Evolutionary conservation across 345 rosid genomes (phyloP).

Genomic region (Pugionium cornutum): DNA sequence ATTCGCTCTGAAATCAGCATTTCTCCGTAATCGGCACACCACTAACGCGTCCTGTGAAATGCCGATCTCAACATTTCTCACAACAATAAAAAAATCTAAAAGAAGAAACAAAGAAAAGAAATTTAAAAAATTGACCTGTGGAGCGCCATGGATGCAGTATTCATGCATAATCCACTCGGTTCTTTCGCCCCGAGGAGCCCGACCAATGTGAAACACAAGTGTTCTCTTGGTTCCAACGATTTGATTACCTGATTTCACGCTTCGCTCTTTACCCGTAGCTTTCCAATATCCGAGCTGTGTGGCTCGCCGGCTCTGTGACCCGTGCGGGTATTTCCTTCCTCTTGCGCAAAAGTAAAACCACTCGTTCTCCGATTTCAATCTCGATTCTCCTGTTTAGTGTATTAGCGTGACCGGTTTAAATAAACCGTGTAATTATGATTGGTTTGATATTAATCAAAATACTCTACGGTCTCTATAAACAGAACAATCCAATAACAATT

Average conservation of each 20-base stretch:
- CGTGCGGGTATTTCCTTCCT: constrained; percentile 87
- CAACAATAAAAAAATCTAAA: not conserved
- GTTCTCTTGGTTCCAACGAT: constrained; percentile 88
- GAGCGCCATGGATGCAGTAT: constrained; percentile 58
- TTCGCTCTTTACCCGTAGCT: constrained; percentile 88
- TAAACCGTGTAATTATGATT: not conserved
- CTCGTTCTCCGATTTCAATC: constrained; percentile 67
- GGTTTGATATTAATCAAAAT: not conserved
- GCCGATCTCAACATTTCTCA: not conserved
- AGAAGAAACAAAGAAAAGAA: not conserved
- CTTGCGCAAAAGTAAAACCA: constrained; percentile 91
- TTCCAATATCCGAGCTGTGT: constrained; percentile 90
- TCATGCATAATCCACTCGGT: constrained; percentile 98
- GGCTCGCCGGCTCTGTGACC: constrained; percentile 78
- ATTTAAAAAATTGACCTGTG: constrained; percentile 51
- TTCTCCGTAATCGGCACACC: constrained; percentile 79
- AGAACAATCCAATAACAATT: not conserved
- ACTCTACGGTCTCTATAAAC: not conserved
- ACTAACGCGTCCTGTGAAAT: constrained; percentile 67
- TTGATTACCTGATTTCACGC: constrained; percentile 56
- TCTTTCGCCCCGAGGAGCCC: constrained; percentile 88
- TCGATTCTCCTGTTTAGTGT: constrained; percentile 53
- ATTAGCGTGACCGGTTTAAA: not conserved
- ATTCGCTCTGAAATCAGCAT: constrained; percentile 52
- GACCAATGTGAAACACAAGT: constrained; percentile 82